These are phyloP conservation scores for Neurospora sp. DNA, from an alignment of 495 filamentous ascomycete species.

Conservation along the genomic window DNA sequence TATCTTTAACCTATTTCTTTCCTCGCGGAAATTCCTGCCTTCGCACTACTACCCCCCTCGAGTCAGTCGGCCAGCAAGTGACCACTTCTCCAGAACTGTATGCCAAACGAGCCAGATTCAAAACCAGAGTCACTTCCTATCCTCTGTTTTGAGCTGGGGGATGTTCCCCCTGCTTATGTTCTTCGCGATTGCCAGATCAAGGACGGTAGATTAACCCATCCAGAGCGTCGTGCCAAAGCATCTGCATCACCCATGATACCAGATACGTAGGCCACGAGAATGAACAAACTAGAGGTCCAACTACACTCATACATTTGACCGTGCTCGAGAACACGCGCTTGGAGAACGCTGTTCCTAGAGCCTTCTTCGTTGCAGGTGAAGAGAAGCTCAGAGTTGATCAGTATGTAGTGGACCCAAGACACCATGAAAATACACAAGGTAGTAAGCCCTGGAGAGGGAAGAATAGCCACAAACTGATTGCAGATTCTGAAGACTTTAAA, in stretches of 20 bases:
- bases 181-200: neutral
- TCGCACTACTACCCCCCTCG: neutral
- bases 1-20: no score
- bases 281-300: neutral
- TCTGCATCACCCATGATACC: neutral
- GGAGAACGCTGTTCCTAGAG: neutral
- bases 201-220: neutral
- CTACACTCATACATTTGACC: neutral
- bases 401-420: no score
- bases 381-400: neutral
- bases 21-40: no score
- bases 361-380: neutral
- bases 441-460: neutral
- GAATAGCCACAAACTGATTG: neutral
- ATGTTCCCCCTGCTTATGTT: neutral
- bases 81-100: no score
- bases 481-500: neutral
- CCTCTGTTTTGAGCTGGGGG: neutral
- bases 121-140: neutral
- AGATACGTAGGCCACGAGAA: neutral
- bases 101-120: neutral
- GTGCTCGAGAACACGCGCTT: neutral
- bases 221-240: neutral
- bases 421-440: no score
- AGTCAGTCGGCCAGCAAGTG: neutral